phyloP scores from a whole-genome alignment of 78 protist species.

The slime mould (Dictyostelium discoideum) region DNA sequence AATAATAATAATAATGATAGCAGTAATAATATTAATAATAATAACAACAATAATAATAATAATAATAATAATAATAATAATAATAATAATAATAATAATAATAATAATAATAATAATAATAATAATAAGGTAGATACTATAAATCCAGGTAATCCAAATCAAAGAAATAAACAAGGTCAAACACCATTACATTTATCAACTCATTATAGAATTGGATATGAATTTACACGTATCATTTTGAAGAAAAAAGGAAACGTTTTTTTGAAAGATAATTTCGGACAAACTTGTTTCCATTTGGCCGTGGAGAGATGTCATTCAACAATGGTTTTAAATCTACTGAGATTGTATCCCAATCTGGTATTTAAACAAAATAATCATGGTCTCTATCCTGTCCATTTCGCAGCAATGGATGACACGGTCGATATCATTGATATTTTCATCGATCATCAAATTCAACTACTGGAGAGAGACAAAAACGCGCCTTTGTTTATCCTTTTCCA shows the following conservation, averaged over 20 bases:
- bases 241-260: neutral
- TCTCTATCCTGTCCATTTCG: neutral
- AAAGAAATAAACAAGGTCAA: slow-evolving; percentile 5
- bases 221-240: neutral
- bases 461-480: neutral
- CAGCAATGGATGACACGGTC: neutral
- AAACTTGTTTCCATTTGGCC: neutral
- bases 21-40: too few species aligned
- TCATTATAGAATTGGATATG: neutral
- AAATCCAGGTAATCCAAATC: neutral
- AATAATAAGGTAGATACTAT: neutral
- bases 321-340: neutral
- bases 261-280: neutral
- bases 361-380: neutral
- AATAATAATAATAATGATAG: too few species aligned
- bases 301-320: neutral
- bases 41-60: too few species aligned
- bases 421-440: neutral
- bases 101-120: neutral
- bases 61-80: too few species aligned
- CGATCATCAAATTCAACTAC: neutral
- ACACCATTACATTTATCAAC: neutral
- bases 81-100: too few species aligned
- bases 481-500: neutral
- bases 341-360: neutral